Conservation (phyloP, 495 filamentous ascomycete genomes). For the Neurospora sp. region DNA sequence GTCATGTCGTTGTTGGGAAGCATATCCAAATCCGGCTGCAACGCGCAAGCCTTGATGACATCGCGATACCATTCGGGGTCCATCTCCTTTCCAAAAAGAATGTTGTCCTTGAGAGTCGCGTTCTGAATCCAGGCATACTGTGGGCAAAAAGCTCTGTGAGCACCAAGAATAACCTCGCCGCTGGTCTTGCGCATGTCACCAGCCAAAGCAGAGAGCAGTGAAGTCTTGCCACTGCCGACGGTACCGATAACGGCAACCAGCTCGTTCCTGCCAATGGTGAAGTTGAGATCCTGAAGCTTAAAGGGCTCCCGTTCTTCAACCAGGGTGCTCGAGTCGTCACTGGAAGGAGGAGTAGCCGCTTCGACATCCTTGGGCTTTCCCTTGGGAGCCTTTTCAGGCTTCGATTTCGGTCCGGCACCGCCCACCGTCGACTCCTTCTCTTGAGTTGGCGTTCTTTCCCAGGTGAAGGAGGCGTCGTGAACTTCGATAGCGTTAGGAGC, state of each 20-base stretch:
- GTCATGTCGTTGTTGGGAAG: slow-evolving; percentile 62
- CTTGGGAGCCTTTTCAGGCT: slow-evolving; percentile 33
- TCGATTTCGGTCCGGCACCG: slow-evolving; percentile 22
- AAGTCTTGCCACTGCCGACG: slow-evolving; percentile 88
- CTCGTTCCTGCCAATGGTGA: slow-evolving; percentile 70
- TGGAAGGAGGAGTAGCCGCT: slow-evolving; percentile 6
- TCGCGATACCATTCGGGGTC: slow-evolving; percentile 54
- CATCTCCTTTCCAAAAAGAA: slow-evolving; percentile 78
- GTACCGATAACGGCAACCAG: slow-evolving; percentile 83
- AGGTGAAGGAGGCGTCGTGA: slow-evolving; percentile 73
- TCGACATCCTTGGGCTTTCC: slow-evolving; percentile 21
- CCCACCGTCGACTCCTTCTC: slow-evolving; percentile 36
- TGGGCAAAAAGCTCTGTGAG: slow-evolving; percentile 77
- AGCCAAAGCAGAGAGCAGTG: slow-evolving; percentile 77
- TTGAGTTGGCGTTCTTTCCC: slow-evolving; percentile 69
- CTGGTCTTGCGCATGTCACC: slow-evolving; percentile 84
- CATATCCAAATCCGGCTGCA: slow-evolving; percentile 66
- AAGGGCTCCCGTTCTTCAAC: slow-evolving; percentile 62
- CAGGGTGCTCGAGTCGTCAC: slow-evolving; percentile 44
- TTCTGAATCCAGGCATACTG: slow-evolving; percentile 99
- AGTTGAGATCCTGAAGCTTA: slow-evolving; percentile 61
- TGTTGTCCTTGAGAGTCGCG: slow-evolving; percentile 73
- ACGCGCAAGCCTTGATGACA: slow-evolving; percentile 50
- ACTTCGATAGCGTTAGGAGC: slow-evolving; percentile 62
- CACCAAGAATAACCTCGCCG: slow-evolving; percentile 65